Evolutionary conservation across 208 protist species (phyloP).

Genomic region (Leptomonas seymouri): DNA sequence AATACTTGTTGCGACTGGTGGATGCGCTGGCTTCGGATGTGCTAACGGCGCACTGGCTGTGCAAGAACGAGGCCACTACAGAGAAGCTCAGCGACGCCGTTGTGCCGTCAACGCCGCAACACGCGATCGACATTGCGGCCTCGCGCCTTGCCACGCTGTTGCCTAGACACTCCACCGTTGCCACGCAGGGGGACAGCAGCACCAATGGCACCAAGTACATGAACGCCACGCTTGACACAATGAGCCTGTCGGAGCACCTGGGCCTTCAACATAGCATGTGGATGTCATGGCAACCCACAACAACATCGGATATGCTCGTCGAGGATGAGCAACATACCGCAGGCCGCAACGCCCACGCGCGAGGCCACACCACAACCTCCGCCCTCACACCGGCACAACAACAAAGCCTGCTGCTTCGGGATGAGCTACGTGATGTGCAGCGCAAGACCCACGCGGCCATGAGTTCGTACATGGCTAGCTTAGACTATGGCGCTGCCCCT

Average conservation of each 20-base stretch:
- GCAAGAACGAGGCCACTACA: neutral
- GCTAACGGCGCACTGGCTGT: neutral
- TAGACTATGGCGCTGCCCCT: conserved; percentile 27
- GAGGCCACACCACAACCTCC: neutral
- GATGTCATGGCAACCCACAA: conserved; percentile 1
- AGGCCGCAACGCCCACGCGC: neutral
- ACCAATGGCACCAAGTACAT: neutral
- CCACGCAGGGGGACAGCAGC: neutral
- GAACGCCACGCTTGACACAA: neutral
- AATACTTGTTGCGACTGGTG: conserved; percentile 16
- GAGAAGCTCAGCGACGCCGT: neutral
- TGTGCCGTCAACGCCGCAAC: conserved; percentile 7
- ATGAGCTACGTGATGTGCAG: conserved; percentile 34
- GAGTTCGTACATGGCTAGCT: conserved; percentile 31
- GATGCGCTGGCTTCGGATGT: conserved; percentile 21
- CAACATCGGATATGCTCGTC: neutral
- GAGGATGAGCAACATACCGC: neutral
- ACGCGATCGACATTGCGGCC: conserved; percentile 13
- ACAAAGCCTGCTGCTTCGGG: conserved; percentile 19
- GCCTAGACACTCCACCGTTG: neutral
- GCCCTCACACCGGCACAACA: neutral
- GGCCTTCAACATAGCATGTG: conserved; percentile 20
- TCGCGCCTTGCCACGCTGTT: conserved; percentile 5
- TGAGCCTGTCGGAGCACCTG: conserved; percentile 3
- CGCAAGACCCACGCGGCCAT: conserved; percentile 27